Base-by-base conservation (phyloP, 2,329 filamentous ascomycete species). In the Aspergillus bombycis region DNA sequence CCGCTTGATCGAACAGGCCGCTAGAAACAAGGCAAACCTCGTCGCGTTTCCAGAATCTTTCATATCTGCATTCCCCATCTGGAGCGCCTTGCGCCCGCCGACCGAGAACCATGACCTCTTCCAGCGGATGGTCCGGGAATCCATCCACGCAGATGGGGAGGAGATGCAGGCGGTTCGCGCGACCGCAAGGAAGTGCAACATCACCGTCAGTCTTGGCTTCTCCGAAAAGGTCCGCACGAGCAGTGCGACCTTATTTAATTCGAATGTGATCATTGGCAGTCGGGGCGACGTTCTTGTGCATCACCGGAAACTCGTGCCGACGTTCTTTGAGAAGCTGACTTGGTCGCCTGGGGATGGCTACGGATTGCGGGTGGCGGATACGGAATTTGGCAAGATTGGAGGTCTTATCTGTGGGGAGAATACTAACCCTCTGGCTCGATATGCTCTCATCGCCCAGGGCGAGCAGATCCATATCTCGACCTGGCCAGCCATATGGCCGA, bases 401-500 rank as follows among this genome's bases (percentile, higher is more conserved):
- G 36, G 19, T 3, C 53, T 78, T 59, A 85, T 87, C 19, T 87
- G 85, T 65, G 85, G 85, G 2, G 85, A 87, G 71, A 87, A 87
- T 56, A 86, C 84, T 0, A 87, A 87, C 63, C 84, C 84, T 0
- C 70, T 87, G 0, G 85, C 85, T 1, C 71, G 83, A 16, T 87
- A 83, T 65, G 67, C 79, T 0, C 69, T 87, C 2, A 85, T 86
- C 76, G 81, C 84, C 0, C 84, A 86, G 64, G 83, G 82, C 1
- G 84, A 87, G 67, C 82, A 86, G 63, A 70, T 87, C 14, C 85
- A 87, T 69, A 81, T 87, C 23, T 84, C 82, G 0, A 82, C 80
- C 0, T 87, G 84, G 85, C 85, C 85, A 3, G 79, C 83, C 0
- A 77, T 85, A 1, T 86, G 84, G 84, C 84, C 84, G 3, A 86